Percentiles rank a stretch among this genome's conserved stretches.
Conservation (phyloP, 106 monocot species). For the Chionographis japonica region DNA sequence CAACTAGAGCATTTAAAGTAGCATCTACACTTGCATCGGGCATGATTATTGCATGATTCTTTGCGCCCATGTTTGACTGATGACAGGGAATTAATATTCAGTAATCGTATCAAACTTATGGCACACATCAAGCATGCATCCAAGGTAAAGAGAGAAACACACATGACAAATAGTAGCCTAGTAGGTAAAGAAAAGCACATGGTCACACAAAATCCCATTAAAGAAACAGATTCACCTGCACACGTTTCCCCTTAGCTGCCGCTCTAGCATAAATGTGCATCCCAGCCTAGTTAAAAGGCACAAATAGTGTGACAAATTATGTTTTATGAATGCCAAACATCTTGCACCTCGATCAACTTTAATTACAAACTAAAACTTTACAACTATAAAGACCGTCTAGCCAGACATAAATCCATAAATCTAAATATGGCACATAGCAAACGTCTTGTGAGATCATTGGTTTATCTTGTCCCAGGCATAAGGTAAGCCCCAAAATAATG, state of each 20-base stretch:
- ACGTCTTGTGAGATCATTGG: too few species aligned
- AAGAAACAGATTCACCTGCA: constrained; percentile 56
- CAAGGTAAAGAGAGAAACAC: neutral
- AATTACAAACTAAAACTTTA: too few species aligned
- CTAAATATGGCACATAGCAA: too few species aligned
- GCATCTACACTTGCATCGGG: constrained; percentile 87
- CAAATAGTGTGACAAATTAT: neutral
- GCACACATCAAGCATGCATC: neutral
- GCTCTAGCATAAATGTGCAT: constrained; percentile 98
- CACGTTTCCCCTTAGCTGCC: constrained; percentile 85
- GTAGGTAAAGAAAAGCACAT: neutral
- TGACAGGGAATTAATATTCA: constrained; percentile 8
- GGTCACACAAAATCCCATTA: neutral
- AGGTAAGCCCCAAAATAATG: too few species aligned
- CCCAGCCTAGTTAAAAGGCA: constrained; percentile 63
- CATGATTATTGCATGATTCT: constrained; percentile 93
- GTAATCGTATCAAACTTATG: neutral
- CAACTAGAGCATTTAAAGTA: constrained; percentile 84
- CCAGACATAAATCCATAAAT: too few species aligned
- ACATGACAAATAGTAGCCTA: neutral
- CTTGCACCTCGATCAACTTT: neutral
- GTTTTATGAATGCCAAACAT: neutral
- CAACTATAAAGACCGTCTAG: too few species aligned
- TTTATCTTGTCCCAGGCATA: too few species aligned
- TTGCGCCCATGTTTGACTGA: constrained; percentile 99